Conservation (phyloP, 495 filamentous ascomycete species). For the Bathelium albidoporum region DNA sequence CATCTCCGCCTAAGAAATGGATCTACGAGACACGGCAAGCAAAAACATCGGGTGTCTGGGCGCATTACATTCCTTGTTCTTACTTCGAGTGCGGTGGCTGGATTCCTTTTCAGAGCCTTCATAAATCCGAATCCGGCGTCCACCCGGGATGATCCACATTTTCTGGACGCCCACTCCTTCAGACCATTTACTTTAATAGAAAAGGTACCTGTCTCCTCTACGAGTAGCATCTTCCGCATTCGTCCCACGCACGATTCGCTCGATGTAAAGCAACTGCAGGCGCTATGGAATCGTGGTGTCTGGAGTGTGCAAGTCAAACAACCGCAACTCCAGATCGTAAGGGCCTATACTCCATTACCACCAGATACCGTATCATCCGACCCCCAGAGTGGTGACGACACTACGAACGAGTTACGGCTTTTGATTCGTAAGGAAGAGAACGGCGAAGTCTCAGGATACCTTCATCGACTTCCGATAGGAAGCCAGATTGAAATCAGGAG, state of each 20-base stretch:
- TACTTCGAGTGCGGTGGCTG: background rate
- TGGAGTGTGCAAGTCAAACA: conserved; percentile 92
- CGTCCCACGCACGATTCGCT: conserved; percentile 25
- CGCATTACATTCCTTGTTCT: background rate
- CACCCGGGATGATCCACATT: background rate
- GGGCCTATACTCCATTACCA: conserved; percentile 83
- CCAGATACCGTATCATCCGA: conserved; percentile 21
- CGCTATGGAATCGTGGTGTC: conserved; percentile 49
- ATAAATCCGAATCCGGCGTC: background rate
- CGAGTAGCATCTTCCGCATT: conserved; percentile 65
- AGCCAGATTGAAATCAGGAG: conserved; percentile 64
- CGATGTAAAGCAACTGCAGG: conserved; percentile 29
- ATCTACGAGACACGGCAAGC: background rate
- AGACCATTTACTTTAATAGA: conserved; percentile 42
- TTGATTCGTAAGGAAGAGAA: conserved; percentile 36
- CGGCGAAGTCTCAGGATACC: conserved; percentile 52
- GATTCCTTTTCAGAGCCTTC: background rate
- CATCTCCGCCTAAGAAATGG: background rate
- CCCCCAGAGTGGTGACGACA: conserved; percentile 25
- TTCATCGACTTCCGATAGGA: conserved; percentile 52
- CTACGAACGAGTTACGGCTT: conserved; percentile 37
- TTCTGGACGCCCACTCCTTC: background rate
- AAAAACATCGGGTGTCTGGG: background rate
- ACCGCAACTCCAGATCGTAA: conserved; percentile 77
- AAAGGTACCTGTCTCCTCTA: conserved; percentile 60